Evolutionary conservation across 345 rosid species (phyloP).

Genomic region (Heritiera littoralis): DNA sequence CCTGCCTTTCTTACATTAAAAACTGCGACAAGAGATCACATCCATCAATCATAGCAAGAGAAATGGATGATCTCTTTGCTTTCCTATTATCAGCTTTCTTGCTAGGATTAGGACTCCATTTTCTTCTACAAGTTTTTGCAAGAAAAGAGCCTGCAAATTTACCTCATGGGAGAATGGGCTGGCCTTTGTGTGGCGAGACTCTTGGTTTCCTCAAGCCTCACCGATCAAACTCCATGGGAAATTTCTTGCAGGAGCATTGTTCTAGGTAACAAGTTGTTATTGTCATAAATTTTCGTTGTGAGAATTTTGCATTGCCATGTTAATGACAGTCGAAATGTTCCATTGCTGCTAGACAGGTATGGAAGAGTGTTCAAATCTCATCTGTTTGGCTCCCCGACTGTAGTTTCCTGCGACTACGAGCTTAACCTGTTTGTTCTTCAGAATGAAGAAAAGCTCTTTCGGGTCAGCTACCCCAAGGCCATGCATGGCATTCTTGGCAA

Average conservation of each 20-base stretch:
- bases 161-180: constrained; percentile 71
- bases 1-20: neutral
- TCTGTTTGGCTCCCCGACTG: constrained; percentile 74
- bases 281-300: neutral
- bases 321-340: neutral
- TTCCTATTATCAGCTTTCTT: constrained; percentile 16
- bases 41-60: neutral
- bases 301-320: neutral
- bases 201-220: constrained; percentile 79
- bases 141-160: constrained; percentile 25
- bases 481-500: constrained; percentile 79
- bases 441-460: constrained; percentile 75
- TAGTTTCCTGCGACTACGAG: constrained; percentile 82
- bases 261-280: constrained; percentile 41
- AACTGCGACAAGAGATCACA: neutral
- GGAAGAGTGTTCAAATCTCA: constrained; percentile 81
- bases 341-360: constrained; percentile 40
- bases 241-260: constrained; percentile 64
- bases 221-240: constrained; percentile 60
- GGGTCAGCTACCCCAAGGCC: constrained; percentile 64
- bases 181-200: constrained; percentile 80
- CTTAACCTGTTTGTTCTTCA: constrained; percentile 80
- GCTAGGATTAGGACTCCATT: constrained; percentile 28
- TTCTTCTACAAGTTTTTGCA: constrained; percentile 1
- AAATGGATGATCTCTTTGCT: constrained; percentile 21